phyloP scores from a whole-genome alignment of 495 filamentous ascomycete genomes.

The Neurospora africana region DNA sequence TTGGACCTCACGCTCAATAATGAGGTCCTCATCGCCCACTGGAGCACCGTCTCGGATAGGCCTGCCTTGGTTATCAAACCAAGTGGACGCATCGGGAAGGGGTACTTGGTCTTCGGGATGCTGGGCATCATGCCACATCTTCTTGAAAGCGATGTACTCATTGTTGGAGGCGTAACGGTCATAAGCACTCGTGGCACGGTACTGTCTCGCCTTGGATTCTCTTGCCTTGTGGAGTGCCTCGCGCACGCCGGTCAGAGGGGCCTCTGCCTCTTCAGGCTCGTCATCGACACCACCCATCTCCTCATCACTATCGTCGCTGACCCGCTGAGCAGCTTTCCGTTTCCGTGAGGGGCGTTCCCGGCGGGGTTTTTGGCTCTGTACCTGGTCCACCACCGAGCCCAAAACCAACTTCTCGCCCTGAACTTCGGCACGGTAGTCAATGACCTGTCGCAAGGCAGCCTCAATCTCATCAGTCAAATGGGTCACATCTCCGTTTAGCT shows the following conservation, averaged over 20 bases:
- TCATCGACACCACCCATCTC: slow-evolving; percentile 31
- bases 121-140: slow-evolving; percentile 64
- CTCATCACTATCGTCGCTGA: slow-evolving; percentile 12
- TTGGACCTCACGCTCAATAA: slow-evolving; percentile 55
- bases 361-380: slow-evolving; percentile 33
- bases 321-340: slow-evolving; percentile 5
- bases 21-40: slow-evolving; percentile 59
- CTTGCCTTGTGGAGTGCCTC: slow-evolving; percentile 27
- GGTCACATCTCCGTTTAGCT: slow-evolving; percentile 28
- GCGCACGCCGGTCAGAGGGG: slow-evolving; percentile 17
- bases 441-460: slow-evolving; percentile 29
- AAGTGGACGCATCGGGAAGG: slow-evolving; percentile 57
- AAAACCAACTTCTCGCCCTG: slow-evolving; percentile 33
- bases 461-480: slow-evolving; percentile 31
- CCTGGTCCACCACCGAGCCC: slow-evolving; percentile 34
- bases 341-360: background rate
- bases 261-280: slow-evolving; percentile 20
- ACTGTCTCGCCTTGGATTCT: slow-evolving; percentile 26
- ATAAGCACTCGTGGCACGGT: slow-evolving; percentile 27
- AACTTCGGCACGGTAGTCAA: slow-evolving; percentile 39
- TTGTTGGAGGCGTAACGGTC: slow-evolving; percentile 65
- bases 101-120: slow-evolving; percentile 54
- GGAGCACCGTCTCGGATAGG: slow-evolving; percentile 18
- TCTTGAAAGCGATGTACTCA: slow-evolving; percentile 68
- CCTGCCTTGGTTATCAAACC: slow-evolving; percentile 53